Evolutionary conservation across 371 early-diverging fungal species (phyloP), one percentile per base, ranked within the genome.

Genomic region (Dinochytrium kinnereticum): DNA sequence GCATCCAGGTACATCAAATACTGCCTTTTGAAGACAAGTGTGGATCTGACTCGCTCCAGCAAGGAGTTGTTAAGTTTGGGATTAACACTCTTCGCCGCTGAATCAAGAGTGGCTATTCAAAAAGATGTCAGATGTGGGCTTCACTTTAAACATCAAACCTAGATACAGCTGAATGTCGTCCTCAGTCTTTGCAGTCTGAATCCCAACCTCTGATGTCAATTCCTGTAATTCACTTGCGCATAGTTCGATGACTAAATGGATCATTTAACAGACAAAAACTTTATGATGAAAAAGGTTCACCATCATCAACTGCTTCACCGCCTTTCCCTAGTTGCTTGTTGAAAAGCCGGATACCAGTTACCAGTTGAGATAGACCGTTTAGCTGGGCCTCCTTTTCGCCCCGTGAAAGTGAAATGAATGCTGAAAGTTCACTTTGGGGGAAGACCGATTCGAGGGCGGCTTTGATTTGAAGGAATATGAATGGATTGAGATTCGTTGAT

Each of bases 361-460:
- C 87, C 13, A 88, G 80, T 64, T 88, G 84, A 2, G 84, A 69
- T 0, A 88, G 77, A 10, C 87, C 87, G 64, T 82, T 84, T 19
- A 88, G 74, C 71, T 88, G 88, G 19, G 81, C 76, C 67, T 88
- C 88, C 67, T 86, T 85, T 44, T 85, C 88, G 61, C 67, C 70
- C 5, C 86, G 75, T 1, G 81, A 59, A 0, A 88, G 78, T 2
- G 80, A 74, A 34, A 85, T 78, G 78, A 86, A 88, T 0, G 83
- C 74, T 10, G 78, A 73, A 17, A 88, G 78, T 70, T 88, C 88
- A 26, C 80, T 78, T 72, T 83, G 83, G n/a, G 88, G 88, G 59
- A 88, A 88, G 15, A 86, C 87, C 0, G 86, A 85, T 70, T 88
- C 88, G 26, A 88, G 78, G 21, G 86, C 88, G 38, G 86, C 87